Evolutionary conservation across 2,329 filamentous ascomycete genomes (phyloP), one percentile per base, ranked within the genome.

Genomic region (Sporothrix curviconia): DNA sequence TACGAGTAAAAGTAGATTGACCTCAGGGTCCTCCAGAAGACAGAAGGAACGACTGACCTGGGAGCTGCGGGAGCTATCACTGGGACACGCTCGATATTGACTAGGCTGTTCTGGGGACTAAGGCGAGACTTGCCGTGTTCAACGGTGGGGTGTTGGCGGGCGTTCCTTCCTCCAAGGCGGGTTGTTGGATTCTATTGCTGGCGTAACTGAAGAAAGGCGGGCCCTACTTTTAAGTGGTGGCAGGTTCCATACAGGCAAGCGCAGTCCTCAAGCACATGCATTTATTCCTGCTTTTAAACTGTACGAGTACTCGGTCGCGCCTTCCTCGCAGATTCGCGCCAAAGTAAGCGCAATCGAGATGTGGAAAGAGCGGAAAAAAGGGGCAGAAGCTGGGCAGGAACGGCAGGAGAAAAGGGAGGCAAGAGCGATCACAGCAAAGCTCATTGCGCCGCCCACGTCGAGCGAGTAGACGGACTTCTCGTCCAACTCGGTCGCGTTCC

Each of bases 41-140:
- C n/a, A 51, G 22, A 51, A 39, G 47, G 22, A 28, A 37, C 51
- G 37, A 54, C 28, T 7, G 39, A 36, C 30, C 32, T 24, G 53
- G 42, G 43, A 44, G 39, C 19, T 19, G 53, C 42, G 53, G 32
- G 22, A 55, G 53, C 32, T 55, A 39, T n/a, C n/a, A n/a, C 32
- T 50, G 36, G 46, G 46, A 32, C 46, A n/a, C 24, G 46, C 36
- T 24, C 6, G 30, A 49, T 32, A 36, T 22, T 22, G 7, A 12
- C 36, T 40, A 40, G 25, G 24, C 36, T 15, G 14, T 19, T 52
- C 40, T 40, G 22, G 36, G 36, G 15, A 25, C 4, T 9, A 8
- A n/a, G 22, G 50, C 50, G 50, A 52, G 24, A 32, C 36, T 42
- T 52, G 50, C 50, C n/a, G 50, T 52, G 50, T 40, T 52, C 24